These are phyloP conservation scores for Penicillium bovifimosum DNA, from an alignment of 495 filamentous ascomycete genomes.

Conservation along the genomic window DNA sequence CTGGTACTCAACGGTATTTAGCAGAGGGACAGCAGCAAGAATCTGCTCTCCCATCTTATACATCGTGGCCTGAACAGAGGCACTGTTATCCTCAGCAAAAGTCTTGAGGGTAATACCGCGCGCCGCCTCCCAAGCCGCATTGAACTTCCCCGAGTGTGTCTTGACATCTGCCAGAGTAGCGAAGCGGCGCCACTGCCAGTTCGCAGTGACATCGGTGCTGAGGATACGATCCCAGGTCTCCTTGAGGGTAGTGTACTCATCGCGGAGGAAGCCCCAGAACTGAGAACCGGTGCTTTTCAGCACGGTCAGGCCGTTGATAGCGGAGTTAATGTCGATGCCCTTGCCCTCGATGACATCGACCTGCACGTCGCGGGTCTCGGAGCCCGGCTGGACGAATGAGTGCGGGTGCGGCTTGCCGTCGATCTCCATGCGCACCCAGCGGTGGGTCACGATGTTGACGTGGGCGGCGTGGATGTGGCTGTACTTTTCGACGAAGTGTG, in stretches of 20 bases:
- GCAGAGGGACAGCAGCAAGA: conserved; percentile 63
- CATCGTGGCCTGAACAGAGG: conserved; percentile 95
- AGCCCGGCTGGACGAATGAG: conserved; percentile 85
- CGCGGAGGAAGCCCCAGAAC: conserved; percentile 88
- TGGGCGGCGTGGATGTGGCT: conserved; percentile 78
- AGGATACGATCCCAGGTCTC: conserved; percentile 95
- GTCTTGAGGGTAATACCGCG: conserved; percentile 80
- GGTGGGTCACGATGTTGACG: conserved; percentile 74
- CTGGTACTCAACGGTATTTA: conserved; percentile 71
- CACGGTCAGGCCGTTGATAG: conserved; percentile 71
- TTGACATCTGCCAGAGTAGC: conserved; percentile 60
- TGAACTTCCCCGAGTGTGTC: conserved; percentile 59
- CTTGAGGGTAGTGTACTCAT: conserved; percentile 84
- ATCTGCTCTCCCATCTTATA: conserved; percentile 96
- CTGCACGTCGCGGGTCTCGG: conserved; percentile 65
- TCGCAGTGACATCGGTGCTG: conserved; percentile 82
- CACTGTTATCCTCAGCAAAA: conserved; percentile 86
- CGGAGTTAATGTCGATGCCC: conserved; percentile 67
- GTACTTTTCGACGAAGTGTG: conserved; percentile 86
- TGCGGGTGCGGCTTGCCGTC: conserved; percentile 94
- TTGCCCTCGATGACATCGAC: conserved; percentile 47
- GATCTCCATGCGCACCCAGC: conserved; percentile 85
- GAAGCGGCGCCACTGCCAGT: conserved; percentile 80
- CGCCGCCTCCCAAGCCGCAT: conserved; percentile 69
- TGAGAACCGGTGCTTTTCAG: conserved; percentile 96